A percentile compares a stretch with the other conserved stretches of the same genome.
Evolutionary conservation across 305 asterid genomes (phyloP).

Genomic region (Coffea humblotiana): DNA sequence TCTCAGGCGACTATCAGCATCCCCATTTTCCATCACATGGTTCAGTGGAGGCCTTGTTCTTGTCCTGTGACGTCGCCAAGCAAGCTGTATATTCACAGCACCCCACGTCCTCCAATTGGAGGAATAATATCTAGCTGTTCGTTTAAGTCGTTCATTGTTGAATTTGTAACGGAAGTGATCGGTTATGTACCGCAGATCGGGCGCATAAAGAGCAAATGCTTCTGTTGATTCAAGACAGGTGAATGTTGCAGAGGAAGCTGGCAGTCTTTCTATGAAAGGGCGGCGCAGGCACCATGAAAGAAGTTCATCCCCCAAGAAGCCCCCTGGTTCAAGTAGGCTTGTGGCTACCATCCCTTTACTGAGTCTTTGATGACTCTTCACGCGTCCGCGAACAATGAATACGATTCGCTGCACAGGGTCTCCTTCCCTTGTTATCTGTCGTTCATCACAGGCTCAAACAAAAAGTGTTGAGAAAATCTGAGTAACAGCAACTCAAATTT

Average conservation of each 20-base stretch:
- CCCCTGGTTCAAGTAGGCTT: conserved; percentile 71
- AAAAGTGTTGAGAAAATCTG: too few species aligned
- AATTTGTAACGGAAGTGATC: conserved; percentile 93
- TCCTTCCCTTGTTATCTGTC: conserved; percentile 85
- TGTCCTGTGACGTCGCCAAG: conserved; percentile 65
- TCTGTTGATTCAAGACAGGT: conserved; percentile 72
- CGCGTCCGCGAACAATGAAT: conserved; percentile 77
- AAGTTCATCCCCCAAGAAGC: conserved; percentile 91
- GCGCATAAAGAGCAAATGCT: conserved; percentile 72
- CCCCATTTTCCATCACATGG: conserved; percentile 27
- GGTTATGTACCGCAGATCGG: conserved; percentile 66
- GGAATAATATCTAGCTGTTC: conserved; percentile 76
- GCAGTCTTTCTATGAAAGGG: conserved; percentile 75
- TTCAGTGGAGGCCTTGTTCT: conserved; percentile 44
- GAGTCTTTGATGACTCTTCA: conserved; percentile 73
- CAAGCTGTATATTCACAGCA: conserved; percentile 85
- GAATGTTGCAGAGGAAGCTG: conserved; percentile 90
- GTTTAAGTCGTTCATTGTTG: conserved; percentile 76
- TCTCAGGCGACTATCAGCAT: conserved; percentile 59
- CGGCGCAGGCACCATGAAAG: conserved; percentile 97
- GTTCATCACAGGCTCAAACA: conserved; percentile 7
- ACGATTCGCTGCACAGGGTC: conserved; percentile 76
- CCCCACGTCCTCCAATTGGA: conserved; percentile 99
- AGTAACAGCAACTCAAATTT: not conserved
- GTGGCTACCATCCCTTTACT: conserved; percentile 79